Evolutionary conservation across 1,139 yeast genomes (phyloP).

Genomic region (Candida sojae): DNA sequence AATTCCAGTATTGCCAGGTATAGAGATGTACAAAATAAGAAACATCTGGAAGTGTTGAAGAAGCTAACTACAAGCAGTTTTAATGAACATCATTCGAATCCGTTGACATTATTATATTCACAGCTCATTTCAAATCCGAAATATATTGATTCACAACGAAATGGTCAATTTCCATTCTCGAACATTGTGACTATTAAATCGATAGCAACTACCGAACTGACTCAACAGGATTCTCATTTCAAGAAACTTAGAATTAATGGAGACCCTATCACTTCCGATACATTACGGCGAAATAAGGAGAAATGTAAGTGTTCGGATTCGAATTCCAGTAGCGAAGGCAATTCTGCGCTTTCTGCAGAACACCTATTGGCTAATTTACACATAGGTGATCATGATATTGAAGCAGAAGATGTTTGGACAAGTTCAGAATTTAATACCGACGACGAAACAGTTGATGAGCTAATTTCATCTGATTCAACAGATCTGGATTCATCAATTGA

Average conservation of each 20-base stretch:
- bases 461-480: constrained; percentile 24
- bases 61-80: constrained; percentile 7
- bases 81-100: constrained; percentile 15
- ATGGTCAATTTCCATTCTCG: constrained; percentile 14
- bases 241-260: constrained; percentile 48
- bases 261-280: constrained; percentile 36
- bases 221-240: constrained; percentile 40
- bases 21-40: constrained; percentile 28
- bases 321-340: background rate
- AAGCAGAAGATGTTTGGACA: constrained; percentile 17
- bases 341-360: constrained; percentile 6
- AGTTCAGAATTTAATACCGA: constrained; percentile 27
- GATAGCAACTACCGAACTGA: constrained; percentile 39
- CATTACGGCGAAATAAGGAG: constrained; percentile 17
- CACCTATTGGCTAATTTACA: constrained; percentile 12
- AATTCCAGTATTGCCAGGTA: constrained; percentile 33
- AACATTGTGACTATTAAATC: constrained; percentile 29
- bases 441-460: constrained; percentile 8
- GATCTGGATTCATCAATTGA: constrained; percentile 28
- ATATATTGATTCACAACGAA: constrained; percentile 10
- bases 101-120: constrained; percentile 23
- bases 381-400: constrained; percentile 8
- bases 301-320: constrained; percentile 16
- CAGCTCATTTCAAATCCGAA: constrained; percentile 16
- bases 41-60: constrained; percentile 14